Evolutionary conservation across 495 filamentous ascomycete species (phyloP), one percentile per base, ranked within the genome.

Genomic region (Aspergillus egyptiacus): DNA sequence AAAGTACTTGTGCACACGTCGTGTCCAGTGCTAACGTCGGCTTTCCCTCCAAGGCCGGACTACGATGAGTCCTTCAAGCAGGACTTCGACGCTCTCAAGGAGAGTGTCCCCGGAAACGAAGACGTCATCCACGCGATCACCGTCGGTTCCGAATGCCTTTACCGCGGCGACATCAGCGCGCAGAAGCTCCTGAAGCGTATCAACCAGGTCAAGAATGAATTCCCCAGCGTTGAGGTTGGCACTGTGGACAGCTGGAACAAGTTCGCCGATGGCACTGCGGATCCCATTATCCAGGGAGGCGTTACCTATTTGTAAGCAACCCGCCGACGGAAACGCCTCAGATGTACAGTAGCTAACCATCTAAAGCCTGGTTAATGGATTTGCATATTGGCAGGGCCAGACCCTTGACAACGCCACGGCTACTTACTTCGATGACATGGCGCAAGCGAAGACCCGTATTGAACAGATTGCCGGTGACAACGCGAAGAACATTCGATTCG

Each of bases 201-300:
- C 63, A 63, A 79, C 39, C 73, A 78, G 34, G 75, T 85, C 22
- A 76, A 79, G 65, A 61, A 65, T 11, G 62, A 69, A 35, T 79
- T 76, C 58, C 76, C 62, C 36, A 66, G 57, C 22, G 65, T 82
- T 54, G 79, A 79, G 59, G 76, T 91, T 30, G 87, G 87, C 45
- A 89, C 84, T 15, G 87, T 86, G 5, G 87, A 91, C 69, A 80
- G 75, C 62, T 91, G 87, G 87, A 90, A 90, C 72, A 87, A 85
- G 66, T 84, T 76, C 58, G 75, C 77, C 31, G 84, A 89, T 61
- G 85, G 83, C 30, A 86, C 83, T 33, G 86, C 80, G 7, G 80
- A 90, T 59, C 70, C 81, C 17, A 65, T 88, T 48, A 75, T 87
- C 56, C 62, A 70, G 33, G 71, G 74, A 31, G 74, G 72, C 50